Evolutionary conservation across 1,139 yeast genomes (phyloP).

Genomic region (Geotrichum aggregatum): DNA sequence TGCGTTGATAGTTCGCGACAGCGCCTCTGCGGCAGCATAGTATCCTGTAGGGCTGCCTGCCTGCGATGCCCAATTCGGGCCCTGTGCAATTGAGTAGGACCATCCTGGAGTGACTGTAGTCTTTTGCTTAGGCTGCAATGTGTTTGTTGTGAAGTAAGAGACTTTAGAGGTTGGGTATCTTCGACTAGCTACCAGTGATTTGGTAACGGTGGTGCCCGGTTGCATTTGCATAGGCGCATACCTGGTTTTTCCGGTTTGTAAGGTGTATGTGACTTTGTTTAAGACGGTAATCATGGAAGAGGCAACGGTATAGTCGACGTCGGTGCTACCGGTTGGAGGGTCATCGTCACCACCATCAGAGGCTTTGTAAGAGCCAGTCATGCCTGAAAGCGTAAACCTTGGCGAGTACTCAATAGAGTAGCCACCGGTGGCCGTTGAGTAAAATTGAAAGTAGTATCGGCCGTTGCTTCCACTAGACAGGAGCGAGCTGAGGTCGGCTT

Average conservation of each 20-base stretch:
- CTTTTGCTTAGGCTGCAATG: constrained; percentile 39
- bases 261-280: constrained; percentile 57
- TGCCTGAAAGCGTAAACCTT: constrained; percentile 61
- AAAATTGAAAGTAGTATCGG: constrained; percentile 64
- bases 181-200: constrained; percentile 25
- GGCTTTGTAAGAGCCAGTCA: constrained; percentile 56
- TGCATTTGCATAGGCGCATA: constrained; percentile 91
- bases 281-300: constrained; percentile 39
- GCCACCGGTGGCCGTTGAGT: constrained; percentile 44
- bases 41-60: constrained; percentile 30
- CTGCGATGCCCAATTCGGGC: constrained; percentile 54
- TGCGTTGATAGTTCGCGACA: constrained; percentile 20
- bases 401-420: constrained; percentile 66
- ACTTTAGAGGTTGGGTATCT: constrained; percentile 58
- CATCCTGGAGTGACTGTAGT: constrained; percentile 81
- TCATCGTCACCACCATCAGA: constrained; percentile 41
- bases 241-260: constrained; percentile 69
- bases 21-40: constrained; percentile 30
- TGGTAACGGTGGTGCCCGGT: constrained; percentile 66
- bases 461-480: constrained; percentile 54
- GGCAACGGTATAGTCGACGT: constrained; percentile 30
- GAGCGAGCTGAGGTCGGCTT: constrained; percentile 30
- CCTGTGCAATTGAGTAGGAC: constrained; percentile 66
- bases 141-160: constrained; percentile 49
- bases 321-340: constrained; percentile 45